Conservation (phyloP, 257 asterid species). For the Fraxinus americana region DNA sequence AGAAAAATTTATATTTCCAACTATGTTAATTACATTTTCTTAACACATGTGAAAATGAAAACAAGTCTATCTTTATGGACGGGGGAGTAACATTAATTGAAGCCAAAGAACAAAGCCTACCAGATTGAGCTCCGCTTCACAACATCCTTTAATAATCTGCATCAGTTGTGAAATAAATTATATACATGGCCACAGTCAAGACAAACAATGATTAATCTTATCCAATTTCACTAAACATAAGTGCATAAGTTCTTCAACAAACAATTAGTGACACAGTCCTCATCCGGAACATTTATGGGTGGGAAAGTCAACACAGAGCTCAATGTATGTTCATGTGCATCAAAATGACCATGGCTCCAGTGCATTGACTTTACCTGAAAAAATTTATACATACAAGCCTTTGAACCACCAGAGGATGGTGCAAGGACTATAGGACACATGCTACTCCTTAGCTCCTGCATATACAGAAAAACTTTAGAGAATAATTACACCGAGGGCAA, state of each 20-base stretch:
- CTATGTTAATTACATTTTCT: too few relatives aligned
- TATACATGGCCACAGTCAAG: neutral
- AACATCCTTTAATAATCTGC: constrained; percentile 82
- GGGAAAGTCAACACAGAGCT: constrained; percentile 2
- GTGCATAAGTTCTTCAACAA: constrained; percentile 17
- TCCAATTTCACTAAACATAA: neutral
- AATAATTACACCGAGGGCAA: constrained; percentile 11
- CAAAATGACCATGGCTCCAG: constrained; percentile 10
- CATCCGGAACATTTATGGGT: constrained; percentile 5
- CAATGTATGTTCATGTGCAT: constrained; percentile 2
- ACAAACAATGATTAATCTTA: neutral
- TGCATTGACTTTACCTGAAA: constrained; percentile 59
- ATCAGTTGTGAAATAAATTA: constrained; percentile 16
- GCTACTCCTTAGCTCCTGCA: constrained; percentile 67
- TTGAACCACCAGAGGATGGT: constrained; percentile 83
- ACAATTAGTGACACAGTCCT: constrained; percentile 19
- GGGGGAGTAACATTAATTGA: neutral
- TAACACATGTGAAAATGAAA: too few relatives aligned
- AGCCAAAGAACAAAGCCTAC: constrained; percentile 38
- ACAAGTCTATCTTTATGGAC: too few relatives aligned
- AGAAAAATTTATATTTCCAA: too few relatives aligned
- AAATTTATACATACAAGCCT: constrained; percentile 90
- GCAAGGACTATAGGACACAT: constrained; percentile 78
- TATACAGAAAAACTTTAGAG: neutral
- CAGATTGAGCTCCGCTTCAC: constrained; percentile 73